Percentiles rank a stretch among this genome's conserved stretches.
Conservation (phyloP, 2,329 filamentous ascomycete species). For the Fusarium sp. region DNA sequence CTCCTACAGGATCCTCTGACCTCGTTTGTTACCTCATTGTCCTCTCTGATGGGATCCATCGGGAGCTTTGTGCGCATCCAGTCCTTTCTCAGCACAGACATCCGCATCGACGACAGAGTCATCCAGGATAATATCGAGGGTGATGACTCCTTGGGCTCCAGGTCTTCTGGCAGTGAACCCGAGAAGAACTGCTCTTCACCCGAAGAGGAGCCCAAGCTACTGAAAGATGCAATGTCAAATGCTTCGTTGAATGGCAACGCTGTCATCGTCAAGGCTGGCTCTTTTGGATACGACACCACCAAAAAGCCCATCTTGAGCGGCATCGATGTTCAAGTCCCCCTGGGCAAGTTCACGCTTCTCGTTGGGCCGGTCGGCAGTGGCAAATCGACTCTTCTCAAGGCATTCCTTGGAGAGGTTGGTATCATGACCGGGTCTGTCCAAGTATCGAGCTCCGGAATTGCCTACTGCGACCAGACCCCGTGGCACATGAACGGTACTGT, state of each 20-base stretch:
- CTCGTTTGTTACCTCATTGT: slow-evolving; percentile 21
- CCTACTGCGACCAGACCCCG: slow-evolving; percentile 44
- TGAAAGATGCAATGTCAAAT: accelerated
- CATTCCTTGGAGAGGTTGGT: slow-evolving; percentile 45
- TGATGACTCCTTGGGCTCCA: not conserved
- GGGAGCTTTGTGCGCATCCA: slow-evolving; percentile 34
- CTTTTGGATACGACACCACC: slow-evolving; percentile 23
- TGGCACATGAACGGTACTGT: slow-evolving; percentile 48
- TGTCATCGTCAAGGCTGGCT: not conserved
- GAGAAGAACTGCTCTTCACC: not conserved
- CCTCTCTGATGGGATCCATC: slow-evolving; percentile 29
- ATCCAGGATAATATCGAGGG: not conserved
- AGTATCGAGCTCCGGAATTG: slow-evolving; percentile 9
- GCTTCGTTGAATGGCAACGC: not conserved
- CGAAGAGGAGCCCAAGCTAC: not conserved
- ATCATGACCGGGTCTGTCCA: slow-evolving; percentile 22
- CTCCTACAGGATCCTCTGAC: slow-evolving; percentile 24
- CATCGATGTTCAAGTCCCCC: slow-evolving; percentile 7
- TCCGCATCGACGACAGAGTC: slow-evolving; percentile 7
- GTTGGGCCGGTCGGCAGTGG: slow-evolving; percentile 52
- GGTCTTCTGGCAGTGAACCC: not conserved
- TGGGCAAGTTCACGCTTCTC: slow-evolving; percentile 36
- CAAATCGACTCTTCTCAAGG: slow-evolving; percentile 50
- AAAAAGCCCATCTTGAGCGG: slow-evolving; percentile 12
- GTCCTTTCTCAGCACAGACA: slow-evolving; percentile 22